Conservation (phyloP, 2,329 filamentous ascomycete genomes). For the Aureobasidium namibiae region DNA sequence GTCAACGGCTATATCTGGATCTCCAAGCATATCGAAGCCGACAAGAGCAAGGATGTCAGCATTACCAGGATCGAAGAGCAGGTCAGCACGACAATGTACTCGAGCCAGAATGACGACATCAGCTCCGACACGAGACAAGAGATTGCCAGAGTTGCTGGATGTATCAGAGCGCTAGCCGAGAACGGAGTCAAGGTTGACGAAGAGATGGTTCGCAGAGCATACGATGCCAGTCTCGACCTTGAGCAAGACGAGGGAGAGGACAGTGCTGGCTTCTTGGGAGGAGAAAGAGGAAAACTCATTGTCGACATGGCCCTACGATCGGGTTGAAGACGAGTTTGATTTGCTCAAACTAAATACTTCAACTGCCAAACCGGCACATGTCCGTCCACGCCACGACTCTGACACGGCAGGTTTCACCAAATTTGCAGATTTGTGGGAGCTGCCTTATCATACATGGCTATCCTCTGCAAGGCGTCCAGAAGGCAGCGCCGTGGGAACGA, state of each 20-base stretch:
- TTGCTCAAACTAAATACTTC: background rate
- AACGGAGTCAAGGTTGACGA: conserved; percentile 80
- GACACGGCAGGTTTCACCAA: no score
- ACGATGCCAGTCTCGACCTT: conserved; percentile 72
- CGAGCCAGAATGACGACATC: conserved; percentile 87
- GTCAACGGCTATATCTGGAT: conserved; percentile 98
- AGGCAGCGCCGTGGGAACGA: no score
- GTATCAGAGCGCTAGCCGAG: conserved; percentile 75
- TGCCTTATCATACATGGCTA: no score
- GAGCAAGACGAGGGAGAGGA: conserved; percentile 53
- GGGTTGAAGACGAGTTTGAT: background rate
- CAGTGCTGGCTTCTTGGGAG: conserved; percentile 31
- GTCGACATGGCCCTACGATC: conserved; percentile 26
- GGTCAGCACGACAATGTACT: conserved; percentile 80
- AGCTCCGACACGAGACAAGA: conserved; percentile 69
- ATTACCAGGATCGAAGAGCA: conserved; percentile 85
- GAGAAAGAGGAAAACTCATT: conserved; percentile 29
- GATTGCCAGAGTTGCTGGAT: conserved; percentile 74
- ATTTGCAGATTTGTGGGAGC: no score
- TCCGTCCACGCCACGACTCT: background rate
- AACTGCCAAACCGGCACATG: background rate
- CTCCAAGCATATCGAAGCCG: conserved; percentile 63
- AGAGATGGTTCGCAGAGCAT: conserved; percentile 74
- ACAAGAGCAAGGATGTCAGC: conserved; percentile 46
- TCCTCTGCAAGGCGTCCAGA: no score